A percentile compares a stretch with the other conserved stretches of the same genome.
Conservation (phyloP, 768 basidiomycete genomes). For the Tylopilus sp. region DNA sequence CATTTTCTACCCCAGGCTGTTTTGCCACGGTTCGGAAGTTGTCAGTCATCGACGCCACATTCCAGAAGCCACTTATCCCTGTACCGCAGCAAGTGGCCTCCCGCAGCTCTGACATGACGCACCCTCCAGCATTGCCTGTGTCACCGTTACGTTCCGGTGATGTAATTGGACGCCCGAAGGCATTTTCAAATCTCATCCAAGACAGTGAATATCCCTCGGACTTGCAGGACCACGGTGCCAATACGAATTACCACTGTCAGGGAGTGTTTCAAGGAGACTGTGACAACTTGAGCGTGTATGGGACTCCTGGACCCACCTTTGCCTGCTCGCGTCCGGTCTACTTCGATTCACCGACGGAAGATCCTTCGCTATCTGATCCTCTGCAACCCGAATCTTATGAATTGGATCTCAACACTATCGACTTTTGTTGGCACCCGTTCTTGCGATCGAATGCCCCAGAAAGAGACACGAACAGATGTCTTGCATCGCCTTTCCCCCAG, state of each 20-base stretch:
- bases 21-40: slow-evolving; percentile 12
- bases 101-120: slow-evolving; percentile 8
- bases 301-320: slow-evolving; percentile 48
- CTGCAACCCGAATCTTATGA: slow-evolving; percentile 35
- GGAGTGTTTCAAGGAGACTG: neutral
- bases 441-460: slow-evolving; percentile 24
- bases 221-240: slow-evolving; percentile 3
- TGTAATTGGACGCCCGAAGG: slow-evolving; percentile 3
- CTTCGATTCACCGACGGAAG: slow-evolving; percentile 52
- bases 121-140: slow-evolving; percentile 5
- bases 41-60: neutral
- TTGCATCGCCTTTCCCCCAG: neutral
- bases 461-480: neutral
- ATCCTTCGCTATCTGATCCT: slow-evolving; percentile 41
- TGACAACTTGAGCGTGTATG: slow-evolving; percentile 28
- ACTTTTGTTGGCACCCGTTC: slow-evolving; percentile 59
- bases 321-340: slow-evolving; percentile 36
- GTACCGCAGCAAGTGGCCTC: slow-evolving; percentile 9
- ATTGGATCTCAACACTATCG: slow-evolving; percentile 40
- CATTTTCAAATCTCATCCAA: slow-evolving; percentile 7
- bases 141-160: slow-evolving; percentile 19
- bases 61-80: slow-evolving; percentile 2
- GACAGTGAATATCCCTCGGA: slow-evolving; percentile 13
- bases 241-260: slow-evolving; percentile 1
- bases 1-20: slow-evolving; percentile 27